Base-by-base conservation (phyloP, 495 filamentous ascomycete species). In the Penicillium samsonianum region DNA sequence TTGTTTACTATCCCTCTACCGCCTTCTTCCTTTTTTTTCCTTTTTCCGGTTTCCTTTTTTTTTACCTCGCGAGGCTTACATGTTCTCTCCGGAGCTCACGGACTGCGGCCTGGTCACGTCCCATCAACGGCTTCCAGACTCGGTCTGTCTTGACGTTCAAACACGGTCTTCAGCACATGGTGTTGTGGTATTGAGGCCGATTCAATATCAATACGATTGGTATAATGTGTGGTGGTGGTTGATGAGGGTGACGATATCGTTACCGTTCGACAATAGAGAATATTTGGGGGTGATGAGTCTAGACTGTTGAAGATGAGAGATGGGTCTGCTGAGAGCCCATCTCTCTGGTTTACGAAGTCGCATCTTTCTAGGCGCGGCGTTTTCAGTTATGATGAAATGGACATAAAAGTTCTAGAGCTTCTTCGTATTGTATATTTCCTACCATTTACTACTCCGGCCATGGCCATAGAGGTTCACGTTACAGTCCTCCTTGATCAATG, bases 381-480 rank as follows among this genome's bases (percentile, higher is more conserved):
- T 65, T 65, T 62, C 59, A 70, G 65, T 71, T 63, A 73, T 69
- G 71, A 74, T 65, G 65, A 68, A 71, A 70, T 73, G 69, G 67
- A 73, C 65, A 72, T 73, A 70, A 63, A 65, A 61, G 58, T 59
- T 62, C 58, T 67, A 67, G 56, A 62, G 47, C 55, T 51, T 61
- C 50, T 43, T 44, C 38, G 48, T 35, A 56, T 55, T 16, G 22
- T 20, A 33, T 33, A 33, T 28, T 37, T 50, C 19, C 41, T 2
- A 41, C 6, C 40, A 42, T 20, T 43, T 22, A 16, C 41, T 38
- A 38, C 7, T 38, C 35, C 35, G 16, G n/a, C 35, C 7, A 38
- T 38, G 7, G 7, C 16, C 7, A 33, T 14, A 14, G 30, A 1
- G 30, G 30, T 10, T 33, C 30, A 0, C 11, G 11, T 33, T 33